These are phyloP conservation scores for Fusarium kyushuense DNA, from an alignment of 2,329 filamentous ascomycete species.

Conservation along the genomic window DNA sequence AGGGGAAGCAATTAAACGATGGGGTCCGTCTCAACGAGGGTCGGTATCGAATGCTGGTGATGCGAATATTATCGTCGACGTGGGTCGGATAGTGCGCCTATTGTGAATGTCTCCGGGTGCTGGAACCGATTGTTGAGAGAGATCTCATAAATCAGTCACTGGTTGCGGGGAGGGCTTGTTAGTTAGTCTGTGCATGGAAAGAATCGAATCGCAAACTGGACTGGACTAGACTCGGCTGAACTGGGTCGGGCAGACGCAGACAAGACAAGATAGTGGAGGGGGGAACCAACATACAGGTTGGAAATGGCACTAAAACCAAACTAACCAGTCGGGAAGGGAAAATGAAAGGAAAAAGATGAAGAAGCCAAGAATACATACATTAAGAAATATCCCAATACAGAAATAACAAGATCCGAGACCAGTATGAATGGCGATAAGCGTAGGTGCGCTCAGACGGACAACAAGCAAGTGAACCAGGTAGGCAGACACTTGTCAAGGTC, in stretches of 20 bases:
- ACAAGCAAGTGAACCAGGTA: neutral
- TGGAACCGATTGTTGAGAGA: conserved; percentile 24
- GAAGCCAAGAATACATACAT: conserved; percentile 9
- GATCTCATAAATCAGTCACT: conserved; percentile 35
- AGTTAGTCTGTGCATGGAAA: conserved; percentile 30
- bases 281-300: neutral
- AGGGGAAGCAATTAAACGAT: conserved; percentile 14
- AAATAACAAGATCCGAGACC: neutral
- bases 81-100: conserved; percentile 4
- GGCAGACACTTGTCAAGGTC: conserved; percentile 16
- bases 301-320: conserved; percentile 10
- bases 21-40: neutral
- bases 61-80: conserved; percentile 2
- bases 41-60: neutral
- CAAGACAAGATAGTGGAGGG: neutral
- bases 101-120: conserved; percentile 17
- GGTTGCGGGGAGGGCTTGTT: conserved; percentile 46
- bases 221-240: conserved; percentile 2
- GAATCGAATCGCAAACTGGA: conserved; percentile 29
- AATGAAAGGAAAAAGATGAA: conserved; percentile 13
- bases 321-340: neutral
- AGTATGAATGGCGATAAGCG: conserved; percentile 12
- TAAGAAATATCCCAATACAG: conserved; percentile 4
- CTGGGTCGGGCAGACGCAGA: neutral
- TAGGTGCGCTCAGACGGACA: conserved; percentile 19